These are phyloP conservation scores for Talaromyces marneffei DNA, from an alignment of 2,329 filamentous ascomycete species.

Conservation along the genomic window DNA sequence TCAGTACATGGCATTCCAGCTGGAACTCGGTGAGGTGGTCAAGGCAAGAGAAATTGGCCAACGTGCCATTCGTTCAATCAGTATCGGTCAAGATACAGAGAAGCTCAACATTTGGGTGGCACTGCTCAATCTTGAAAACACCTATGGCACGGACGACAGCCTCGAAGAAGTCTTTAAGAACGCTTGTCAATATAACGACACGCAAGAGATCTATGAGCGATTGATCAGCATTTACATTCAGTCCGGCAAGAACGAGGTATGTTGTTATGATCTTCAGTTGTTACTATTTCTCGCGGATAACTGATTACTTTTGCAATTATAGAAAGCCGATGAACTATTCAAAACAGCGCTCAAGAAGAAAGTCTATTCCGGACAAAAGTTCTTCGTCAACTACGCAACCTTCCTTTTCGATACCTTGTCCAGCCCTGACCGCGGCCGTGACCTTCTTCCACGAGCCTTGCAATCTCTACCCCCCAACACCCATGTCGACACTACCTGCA, in stretches of 20 bases:
- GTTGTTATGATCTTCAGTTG: conserved; percentile 24
- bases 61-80: conserved; percentile 84
- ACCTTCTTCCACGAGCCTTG: conserved; percentile 73
- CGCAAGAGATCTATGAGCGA: conserved; percentile 81
- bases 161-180: conserved; percentile 84
- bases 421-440: conserved; percentile 67
- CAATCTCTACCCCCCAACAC: conserved; percentile 70
- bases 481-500: conserved; percentile 70
- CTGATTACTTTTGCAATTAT: conserved; percentile 22
- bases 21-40: conserved; percentile 80
- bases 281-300: background rate
- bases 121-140: conserved; percentile 87
- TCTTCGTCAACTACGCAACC: conserved; percentile 92
- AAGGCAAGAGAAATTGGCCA: conserved; percentile 87
- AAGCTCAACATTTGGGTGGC: conserved; percentile 96
- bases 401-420: conserved; percentile 75
- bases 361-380: conserved; percentile 63
- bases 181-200: conserved; percentile 89
- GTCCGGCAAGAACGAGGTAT: conserved; percentile 75
- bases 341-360: conserved; percentile 85
- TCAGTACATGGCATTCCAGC: conserved; percentile 97
- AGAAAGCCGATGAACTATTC: conserved; percentile 88
- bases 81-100: conserved; percentile 82
- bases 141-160: conserved; percentile 76
- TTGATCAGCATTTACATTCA: conserved; percentile 93